These are phyloP conservation scores for Nannochloropsis oceanica DNA, from an alignment of 108 stramenopile species.

Conservation along the genomic window DNA sequence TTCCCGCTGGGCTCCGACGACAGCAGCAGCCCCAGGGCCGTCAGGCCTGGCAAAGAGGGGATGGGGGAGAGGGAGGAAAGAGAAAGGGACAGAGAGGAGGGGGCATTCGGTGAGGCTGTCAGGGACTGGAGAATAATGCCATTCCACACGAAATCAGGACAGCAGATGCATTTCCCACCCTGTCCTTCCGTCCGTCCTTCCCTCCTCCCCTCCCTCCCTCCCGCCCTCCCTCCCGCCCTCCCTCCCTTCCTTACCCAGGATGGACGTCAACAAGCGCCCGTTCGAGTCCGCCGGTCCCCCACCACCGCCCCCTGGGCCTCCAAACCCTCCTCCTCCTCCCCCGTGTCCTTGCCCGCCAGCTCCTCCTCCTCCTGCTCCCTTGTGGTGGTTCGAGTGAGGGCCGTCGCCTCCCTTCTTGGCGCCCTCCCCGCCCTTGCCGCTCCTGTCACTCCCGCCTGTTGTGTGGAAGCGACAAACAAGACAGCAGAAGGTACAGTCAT, in stretches of 20 bases:
- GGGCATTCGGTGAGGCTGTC: no score
- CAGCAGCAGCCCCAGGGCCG: background rate
- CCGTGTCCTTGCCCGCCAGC: background rate
- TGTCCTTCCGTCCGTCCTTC: no score
- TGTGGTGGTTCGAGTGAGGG: background rate
- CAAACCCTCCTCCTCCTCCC: background rate
- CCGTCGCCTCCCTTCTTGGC: background rate
- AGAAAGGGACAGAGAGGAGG: background rate
- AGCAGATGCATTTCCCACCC: no score
- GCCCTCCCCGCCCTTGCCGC: background rate
- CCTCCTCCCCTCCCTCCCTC: no score
- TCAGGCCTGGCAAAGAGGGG: background rate
- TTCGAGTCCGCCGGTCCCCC: background rate
- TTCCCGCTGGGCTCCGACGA: background rate
- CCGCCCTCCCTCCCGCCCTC: no score
- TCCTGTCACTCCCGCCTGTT: background rate
- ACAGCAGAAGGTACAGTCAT: background rate
- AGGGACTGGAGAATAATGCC: no score
- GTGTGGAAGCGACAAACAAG: background rate
- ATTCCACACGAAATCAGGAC: no score
- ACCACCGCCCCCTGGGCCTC: background rate
- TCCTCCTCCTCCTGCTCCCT: background rate
- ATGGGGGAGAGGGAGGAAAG: background rate
- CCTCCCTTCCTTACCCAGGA: background rate
- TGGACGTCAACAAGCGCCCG: background rate